Percentiles rank a stretch among this genome's conserved stretches.
Evolutionary conservation across 2,329 filamentous ascomycete genomes (phyloP).

Genomic region (Hypoxylon sp.): DNA sequence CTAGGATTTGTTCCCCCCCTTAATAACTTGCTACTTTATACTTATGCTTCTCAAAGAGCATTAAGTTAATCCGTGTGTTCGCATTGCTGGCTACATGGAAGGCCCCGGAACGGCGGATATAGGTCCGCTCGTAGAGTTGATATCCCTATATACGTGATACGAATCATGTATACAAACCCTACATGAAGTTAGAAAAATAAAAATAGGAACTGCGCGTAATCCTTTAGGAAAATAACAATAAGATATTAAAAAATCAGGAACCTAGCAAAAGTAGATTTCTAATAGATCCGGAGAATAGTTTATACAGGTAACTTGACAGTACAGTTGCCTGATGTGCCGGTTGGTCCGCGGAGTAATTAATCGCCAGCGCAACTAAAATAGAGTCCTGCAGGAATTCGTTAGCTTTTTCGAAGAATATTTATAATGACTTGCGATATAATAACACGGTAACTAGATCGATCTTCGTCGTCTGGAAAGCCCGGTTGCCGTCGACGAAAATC

Average conservation of each 20-base stretch:
- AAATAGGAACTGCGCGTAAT: no score
- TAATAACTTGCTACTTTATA: no score
- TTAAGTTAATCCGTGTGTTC: no score
- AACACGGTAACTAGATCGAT: neutral
- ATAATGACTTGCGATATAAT: neutral
- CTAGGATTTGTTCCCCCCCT: neutral
- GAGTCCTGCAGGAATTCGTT: neutral
- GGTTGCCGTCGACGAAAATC: neutral
- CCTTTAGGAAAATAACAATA: neutral
- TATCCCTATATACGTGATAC: no score
- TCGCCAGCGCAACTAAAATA: neutral
- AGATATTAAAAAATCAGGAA: neutral
- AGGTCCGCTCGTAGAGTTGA: no score
- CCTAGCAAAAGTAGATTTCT: neutral
- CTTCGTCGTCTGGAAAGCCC: neutral
- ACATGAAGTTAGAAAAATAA: no score
- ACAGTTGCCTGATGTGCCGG: neutral
- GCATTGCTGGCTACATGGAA: no score
- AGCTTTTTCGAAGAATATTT: neutral
- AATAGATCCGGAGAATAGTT: neutral
- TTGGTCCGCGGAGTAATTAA: neutral
- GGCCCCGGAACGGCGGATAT: no score
- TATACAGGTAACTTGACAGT: neutral
- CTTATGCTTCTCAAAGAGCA: no score
- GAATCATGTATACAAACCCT: no score